phyloP scores from a whole-genome alignment of 768 basidiomycete species.

The Gyrodon lividus region DNA sequence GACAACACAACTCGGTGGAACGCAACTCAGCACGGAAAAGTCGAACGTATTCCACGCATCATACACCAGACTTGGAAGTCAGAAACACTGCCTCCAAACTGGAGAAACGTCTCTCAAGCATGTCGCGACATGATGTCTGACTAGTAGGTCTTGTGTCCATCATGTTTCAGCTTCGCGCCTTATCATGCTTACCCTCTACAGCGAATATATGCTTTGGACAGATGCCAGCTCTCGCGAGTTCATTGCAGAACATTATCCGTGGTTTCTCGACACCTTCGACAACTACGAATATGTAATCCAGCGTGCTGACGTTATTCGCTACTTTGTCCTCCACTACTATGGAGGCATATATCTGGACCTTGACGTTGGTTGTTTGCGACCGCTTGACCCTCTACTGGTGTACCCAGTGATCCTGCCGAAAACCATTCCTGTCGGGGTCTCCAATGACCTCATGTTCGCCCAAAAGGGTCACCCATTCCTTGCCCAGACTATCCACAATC shows the following conservation, averaged over 20 bases:
- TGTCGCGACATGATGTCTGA: conserved; percentile 93
- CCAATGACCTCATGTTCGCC: conserved; percentile 95
- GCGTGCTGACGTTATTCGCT: conserved; percentile 96
- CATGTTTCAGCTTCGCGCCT: conserved; percentile 5
- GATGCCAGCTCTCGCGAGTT: conserved; percentile 89
- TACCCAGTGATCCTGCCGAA: conserved; percentile 90
- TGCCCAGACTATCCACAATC: conserved; percentile 89
- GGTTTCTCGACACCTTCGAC: conserved; percentile 94
- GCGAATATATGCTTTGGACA: conserved; percentile 97
- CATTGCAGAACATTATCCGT: conserved; percentile 82
- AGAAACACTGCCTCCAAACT: conserved; percentile 76
- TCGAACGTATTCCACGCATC: conserved; percentile 85
- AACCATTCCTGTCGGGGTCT: conserved; percentile 96
- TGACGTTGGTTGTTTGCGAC: conserved; percentile 90
- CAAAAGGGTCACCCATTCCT: conserved; percentile 85
- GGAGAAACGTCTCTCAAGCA: conserved; percentile 76
- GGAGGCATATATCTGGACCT: conserved; percentile 97
- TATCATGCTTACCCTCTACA: conserved; percentile 34
- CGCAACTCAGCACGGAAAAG: conserved; percentile 54
- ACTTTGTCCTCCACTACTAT: conserved; percentile 94
- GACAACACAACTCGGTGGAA: conserved; percentile 61
- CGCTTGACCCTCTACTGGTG: conserved; percentile 80
- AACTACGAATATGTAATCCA: conserved; percentile 89
- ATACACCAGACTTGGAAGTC: conserved; percentile 99
- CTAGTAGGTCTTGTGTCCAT: conserved; percentile 65